Evolutionary conservation across 2,329 filamentous ascomycete species (phyloP), one percentile per base, ranked within the genome.

Genomic region (Atkinsonella texensis): DNA sequence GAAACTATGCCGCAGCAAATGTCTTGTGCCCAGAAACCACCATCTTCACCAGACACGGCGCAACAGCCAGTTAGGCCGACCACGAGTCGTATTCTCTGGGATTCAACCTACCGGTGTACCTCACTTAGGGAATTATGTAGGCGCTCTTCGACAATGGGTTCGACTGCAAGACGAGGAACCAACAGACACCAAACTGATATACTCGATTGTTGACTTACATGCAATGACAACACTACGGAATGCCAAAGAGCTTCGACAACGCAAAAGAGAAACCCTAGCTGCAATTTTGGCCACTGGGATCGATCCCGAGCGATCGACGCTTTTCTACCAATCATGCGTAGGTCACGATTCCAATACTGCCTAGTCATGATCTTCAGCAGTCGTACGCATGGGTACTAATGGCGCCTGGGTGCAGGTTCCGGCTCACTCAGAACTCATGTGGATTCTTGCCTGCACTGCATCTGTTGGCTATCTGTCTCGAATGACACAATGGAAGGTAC

Each of bases 401-500:
- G 20, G 7, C 4, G 17, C 7, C n/a, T 18, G 15, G 38, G 10
- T 1, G 11, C 31, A 87, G 81, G 83, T 90, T 2, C 74, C 82
- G 17, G 83, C 84, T 46, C 93, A 97, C 69, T 73, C 86, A 4
- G 90, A 97, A 68, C 76, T 98, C 56, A 95, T 95, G 87, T 98
- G 93, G 93, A 89, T 97, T 62, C 71, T 98, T 55, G 91, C 88
- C 63, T 96, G 90, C 58, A 86, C 87, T 49, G 87, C 93, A 23
- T 91, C 87, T 5, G 89, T 93, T 68, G 93, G 93, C 40, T 95
- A 95, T 68, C 73, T 98, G n/a, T 85, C 85, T 10, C 78, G 93
- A n/a, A 98, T 98, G 93, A 97, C 93, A 31, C 93, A 97, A 68
- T 98, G 93, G 90, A 98, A 98, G 82, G 89, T 88, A 53, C 48